Percentiles rank a stretch among this genome's conserved stretches.
Conservation (phyloP, 2,329 filamentous ascomycete genomes). For the Penicillium palitans region DNA sequence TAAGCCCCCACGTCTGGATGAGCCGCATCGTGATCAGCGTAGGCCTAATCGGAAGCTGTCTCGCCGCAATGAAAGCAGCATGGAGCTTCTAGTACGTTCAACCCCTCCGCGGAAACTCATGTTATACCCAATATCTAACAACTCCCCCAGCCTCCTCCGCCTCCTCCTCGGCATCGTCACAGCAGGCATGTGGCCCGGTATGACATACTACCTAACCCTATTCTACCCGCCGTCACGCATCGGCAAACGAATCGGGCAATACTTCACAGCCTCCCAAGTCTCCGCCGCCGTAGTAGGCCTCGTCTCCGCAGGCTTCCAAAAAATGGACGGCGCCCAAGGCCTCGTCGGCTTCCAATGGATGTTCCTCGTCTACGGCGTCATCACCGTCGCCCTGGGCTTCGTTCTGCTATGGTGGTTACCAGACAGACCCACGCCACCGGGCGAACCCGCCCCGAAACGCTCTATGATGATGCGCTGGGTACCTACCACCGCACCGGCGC, state of each 20-base stretch:
- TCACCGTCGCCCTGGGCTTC: constrained; percentile 71
- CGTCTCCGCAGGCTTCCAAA: constrained; percentile 85
- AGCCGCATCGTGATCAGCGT: constrained; percentile 85
- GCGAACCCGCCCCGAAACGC: constrained; percentile 20
- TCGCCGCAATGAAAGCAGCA: constrained; percentile 75
- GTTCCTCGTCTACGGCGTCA: constrained; percentile 83
- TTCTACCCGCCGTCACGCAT: constrained; percentile 88
- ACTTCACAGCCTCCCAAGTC: constrained; percentile 85
- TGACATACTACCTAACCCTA: constrained; percentile 87
- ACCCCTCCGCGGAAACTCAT: not conserved
- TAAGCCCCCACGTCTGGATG: constrained; percentile 89
- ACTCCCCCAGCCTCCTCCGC: constrained; percentile 60
- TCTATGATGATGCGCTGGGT: constrained; percentile 60
- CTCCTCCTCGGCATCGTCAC: constrained; percentile 84
- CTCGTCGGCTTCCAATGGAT: constrained; percentile 70
- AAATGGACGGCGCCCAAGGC: constrained; percentile 78
- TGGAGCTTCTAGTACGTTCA: constrained; percentile 75
- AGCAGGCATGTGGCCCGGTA: constrained; percentile 92
- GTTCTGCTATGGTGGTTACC: constrained; percentile 85
- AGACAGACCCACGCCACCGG: constrained; percentile 74
- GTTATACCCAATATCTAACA: constrained; percentile 8
- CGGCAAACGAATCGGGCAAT: constrained; percentile 83
- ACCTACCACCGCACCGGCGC: constrained; percentile 67
- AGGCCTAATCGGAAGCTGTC: constrained; percentile 78
- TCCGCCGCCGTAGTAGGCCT: constrained; percentile 86